Evolutionary conservation across 768 basidiomycete species (phyloP).

Genomic region (Suillus variegatus): DNA sequence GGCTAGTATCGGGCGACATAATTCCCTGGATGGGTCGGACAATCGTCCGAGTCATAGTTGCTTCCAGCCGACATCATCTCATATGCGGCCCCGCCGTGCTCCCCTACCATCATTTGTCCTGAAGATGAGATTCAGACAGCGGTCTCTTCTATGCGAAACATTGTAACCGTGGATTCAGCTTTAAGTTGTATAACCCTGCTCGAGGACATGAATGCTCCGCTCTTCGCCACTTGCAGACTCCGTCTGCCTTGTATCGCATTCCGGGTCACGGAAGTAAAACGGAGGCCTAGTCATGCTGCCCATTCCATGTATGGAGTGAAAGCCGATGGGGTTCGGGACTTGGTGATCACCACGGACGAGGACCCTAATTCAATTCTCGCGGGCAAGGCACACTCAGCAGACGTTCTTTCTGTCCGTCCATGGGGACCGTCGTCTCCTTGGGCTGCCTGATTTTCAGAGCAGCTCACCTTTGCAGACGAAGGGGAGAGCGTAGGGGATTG

Average conservation of each 20-base stretch:
- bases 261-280: background rate
- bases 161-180: background rate
- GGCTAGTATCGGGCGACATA: background rate
- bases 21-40: background rate
- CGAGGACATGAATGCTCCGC: background rate
- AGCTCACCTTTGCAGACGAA: no score
- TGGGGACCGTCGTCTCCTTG: background rate
- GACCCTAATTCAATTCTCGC: background rate
- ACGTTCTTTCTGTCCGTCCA: background rate
- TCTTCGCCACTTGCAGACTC: background rate
- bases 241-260: background rate
- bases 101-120: no score
- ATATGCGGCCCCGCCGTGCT: no score
- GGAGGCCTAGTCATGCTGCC: background rate
- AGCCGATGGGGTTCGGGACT: background rate
- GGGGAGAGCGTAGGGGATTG: no score
- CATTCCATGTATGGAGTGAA: background rate
- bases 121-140: background rate
- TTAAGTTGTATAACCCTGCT: background rate
- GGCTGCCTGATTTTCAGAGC: no score
- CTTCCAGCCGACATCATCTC: background rate
- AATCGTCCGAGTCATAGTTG: background rate
- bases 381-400: background rate
- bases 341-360: background rate
- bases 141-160: background rate